These are phyloP conservation scores for Sphagnum magellanicum DNA, from an alignment of 228 moss, liverwort and hornwort genomes.

Conservation along the genomic window DNA sequence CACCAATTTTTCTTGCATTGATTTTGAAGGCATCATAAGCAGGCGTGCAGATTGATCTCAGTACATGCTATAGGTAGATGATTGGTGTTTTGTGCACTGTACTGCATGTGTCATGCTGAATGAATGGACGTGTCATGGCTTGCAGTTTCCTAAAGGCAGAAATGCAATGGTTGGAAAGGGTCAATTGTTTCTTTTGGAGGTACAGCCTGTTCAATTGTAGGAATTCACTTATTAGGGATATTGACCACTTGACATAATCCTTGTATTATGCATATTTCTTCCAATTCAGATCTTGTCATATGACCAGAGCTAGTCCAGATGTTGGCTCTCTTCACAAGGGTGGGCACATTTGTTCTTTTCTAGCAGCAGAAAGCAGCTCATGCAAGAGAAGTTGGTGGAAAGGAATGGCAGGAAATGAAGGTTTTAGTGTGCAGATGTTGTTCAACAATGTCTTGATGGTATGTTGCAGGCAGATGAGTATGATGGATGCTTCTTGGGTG, in stretches of 20 bases:
- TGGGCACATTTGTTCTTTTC: neutral
- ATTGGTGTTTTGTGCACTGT: neutral
- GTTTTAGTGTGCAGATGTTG: neutral
- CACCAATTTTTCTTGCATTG: too few relatives aligned
- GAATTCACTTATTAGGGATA: conserved; percentile 16
- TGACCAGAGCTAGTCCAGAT: too few relatives aligned
- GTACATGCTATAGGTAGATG: neutral
- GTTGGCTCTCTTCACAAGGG: neutral
- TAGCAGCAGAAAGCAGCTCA: neutral
- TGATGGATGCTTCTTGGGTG: conserved; percentile 83
- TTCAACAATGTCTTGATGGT: neutral
- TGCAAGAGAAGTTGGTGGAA: too few relatives aligned
- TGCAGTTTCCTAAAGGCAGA: conserved; percentile 84
- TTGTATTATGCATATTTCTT: too few relatives aligned
- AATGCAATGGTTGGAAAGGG: conserved; percentile 64
- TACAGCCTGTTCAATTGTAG: conserved; percentile 18
- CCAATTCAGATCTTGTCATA: neutral
- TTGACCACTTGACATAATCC: conserved; percentile 2
- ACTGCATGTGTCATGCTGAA: neutral
- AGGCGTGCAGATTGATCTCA: neutral
- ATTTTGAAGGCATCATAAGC: neutral
- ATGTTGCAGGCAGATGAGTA: conserved; percentile 90
- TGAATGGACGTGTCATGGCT: conserved; percentile 9
- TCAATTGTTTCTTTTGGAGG: conserved; percentile 83
- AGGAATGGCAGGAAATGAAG: too few relatives aligned